Evolutionary conservation across 805 yeast genomes (phyloP).

Genomic region (Wickerhamiella australiensis): DNA sequence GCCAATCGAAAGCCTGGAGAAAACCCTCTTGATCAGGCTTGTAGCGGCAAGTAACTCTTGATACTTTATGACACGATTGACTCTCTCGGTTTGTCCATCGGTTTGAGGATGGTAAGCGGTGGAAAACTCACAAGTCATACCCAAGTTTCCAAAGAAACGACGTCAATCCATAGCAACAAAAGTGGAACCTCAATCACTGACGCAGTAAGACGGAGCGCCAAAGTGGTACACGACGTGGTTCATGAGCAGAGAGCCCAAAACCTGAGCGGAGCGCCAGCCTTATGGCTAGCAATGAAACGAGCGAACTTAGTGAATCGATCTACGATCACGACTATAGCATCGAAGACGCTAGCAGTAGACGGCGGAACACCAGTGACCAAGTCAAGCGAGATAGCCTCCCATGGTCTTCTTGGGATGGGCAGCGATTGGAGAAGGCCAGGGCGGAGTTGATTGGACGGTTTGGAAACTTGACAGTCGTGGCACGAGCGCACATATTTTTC

Average conservation of each 20-base stretch:
- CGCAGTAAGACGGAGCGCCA: background rate
- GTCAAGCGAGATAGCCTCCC: background rate
- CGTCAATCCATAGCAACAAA: background rate
- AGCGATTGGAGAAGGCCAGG: background rate
- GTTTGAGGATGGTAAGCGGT: slow-evolving; percentile 1
- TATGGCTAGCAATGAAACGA: background rate
- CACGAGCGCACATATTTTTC: background rate
- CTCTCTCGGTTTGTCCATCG: background rate
- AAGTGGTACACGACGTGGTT: background rate
- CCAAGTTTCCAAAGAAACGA: background rate
- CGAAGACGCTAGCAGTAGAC: background rate
- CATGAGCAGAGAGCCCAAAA: background rate
- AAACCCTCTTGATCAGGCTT: background rate
- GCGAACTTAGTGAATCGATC: background rate
- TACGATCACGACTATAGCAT: background rate
- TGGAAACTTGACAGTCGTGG: background rate
- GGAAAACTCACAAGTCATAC: background rate
- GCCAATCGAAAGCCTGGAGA: background rate
- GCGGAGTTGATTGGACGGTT: background rate
- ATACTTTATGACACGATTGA: background rate
- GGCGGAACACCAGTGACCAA: background rate
- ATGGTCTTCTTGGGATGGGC: background rate
- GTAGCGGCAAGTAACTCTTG: background rate
- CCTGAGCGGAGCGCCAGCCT: background rate
- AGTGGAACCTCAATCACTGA: background rate